These are phyloP conservation scores for Ganoderma boninense DNA, from an alignment of 1,284 basidiomycete genomes.

Conservation along the genomic window DNA sequence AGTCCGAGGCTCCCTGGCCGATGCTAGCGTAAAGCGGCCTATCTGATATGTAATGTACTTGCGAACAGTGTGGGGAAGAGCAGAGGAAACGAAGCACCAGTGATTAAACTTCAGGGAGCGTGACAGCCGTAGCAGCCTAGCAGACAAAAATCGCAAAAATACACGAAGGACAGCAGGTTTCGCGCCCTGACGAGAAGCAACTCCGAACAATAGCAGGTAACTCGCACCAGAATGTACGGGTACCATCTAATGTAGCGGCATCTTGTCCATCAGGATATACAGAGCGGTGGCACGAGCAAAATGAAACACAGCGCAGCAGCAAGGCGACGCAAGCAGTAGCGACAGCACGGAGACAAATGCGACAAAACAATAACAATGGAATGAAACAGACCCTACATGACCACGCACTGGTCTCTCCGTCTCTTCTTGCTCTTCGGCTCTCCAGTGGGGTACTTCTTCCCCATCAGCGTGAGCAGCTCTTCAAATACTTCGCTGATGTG, in stretches of 20 bases:
- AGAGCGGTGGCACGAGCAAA: background rate
- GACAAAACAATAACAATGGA: constrained; percentile 8
- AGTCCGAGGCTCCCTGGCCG: background rate
- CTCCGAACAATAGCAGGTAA: background rate
- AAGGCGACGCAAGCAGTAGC: background rate
- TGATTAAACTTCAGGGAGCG: constrained; percentile 16
- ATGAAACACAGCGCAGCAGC: constrained; percentile 4
- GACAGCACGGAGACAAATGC: background rate
- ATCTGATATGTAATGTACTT: constrained; percentile 1
- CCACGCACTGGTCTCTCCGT: constrained; percentile 51
- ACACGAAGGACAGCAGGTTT: constrained; percentile 13
- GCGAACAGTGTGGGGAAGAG: background rate
- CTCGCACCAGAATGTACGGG: background rate
- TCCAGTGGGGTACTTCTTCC: constrained; percentile 64
- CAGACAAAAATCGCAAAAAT: background rate
- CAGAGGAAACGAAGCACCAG: background rate
- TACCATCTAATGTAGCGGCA: constrained; percentile 12
- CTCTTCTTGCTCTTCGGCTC: constrained; percentile 40
- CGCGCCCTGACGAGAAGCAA: background rate
- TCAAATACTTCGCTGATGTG: constrained; percentile 83
- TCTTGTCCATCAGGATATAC: constrained; percentile 7
- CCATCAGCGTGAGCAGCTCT: constrained; percentile 81
- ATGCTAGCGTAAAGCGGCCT: background rate
- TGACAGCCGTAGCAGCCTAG: constrained; percentile 6
- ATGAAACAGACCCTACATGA: constrained; percentile 57